Base-by-base conservation (phyloP, 2,329 filamentous ascomycete genomes). In the Lecanoromycetidae sp. region DNA sequence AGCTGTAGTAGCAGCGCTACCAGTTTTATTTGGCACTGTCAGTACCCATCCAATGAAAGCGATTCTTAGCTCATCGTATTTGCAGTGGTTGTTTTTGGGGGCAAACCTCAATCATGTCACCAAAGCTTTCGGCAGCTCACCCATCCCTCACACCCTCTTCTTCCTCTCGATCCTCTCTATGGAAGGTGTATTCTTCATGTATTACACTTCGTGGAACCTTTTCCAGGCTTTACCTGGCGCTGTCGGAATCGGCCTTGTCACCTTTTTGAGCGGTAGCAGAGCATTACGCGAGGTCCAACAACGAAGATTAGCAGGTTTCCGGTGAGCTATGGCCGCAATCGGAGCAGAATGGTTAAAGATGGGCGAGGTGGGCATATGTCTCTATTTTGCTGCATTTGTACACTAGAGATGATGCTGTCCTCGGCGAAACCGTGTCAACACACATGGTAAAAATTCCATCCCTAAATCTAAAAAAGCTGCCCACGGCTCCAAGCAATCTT, bases 261-360 rank as follows among this genome's bases (percentile, higher is more conserved):
- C 85, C 9, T 86, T 94, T 61, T 65, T 96, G 53, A 94, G 86
- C 62, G 91, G 91, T 48, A 87, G 82, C 61, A 82, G 87, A 64
- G 91, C 91, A 4, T 71, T 98, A 56, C 84, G 86, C 41, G 91
- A 98, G 71, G 90, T 98, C 25, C 91, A 95, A 70, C 79, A 82
- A 59, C 77, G 91, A 56, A 79, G 91, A 48, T 68, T 95, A 58
- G 82, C 84, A 19, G 88, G 87, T 4, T 61, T 75, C 53, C 66
- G 77, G 62, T 81, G 60, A 70, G 26, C 20, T 9, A 4, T 12
- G 15, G 29, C 7, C 13, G 19, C 25, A 15, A 17, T 25, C 10
- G 19, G 19, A 23, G 20, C 1, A 25, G 3, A 20, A 17, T 15
- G 6, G 6, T 12, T 30, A 27, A 13, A 12, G 8, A n/a, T 27